These are phyloP conservation scores for Orobanche coerulescens DNA, from an alignment of 257 asterid species.

Conservation along the genomic window DNA sequence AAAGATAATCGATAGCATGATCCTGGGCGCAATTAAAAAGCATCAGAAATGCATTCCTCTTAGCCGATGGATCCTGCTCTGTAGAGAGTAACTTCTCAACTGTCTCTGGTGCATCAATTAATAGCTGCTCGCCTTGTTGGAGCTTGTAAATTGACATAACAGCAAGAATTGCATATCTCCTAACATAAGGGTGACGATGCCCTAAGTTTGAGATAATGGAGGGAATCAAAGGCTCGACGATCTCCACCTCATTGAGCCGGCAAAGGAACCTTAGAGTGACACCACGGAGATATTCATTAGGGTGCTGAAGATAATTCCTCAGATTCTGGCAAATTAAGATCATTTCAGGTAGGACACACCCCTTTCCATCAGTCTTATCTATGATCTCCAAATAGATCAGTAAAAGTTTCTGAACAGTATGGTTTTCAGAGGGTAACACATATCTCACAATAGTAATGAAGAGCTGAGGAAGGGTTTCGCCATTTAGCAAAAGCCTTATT, in stretches of 20 bases:
- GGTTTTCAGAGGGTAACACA: conserved; percentile 87
- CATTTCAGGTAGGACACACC: conserved; percentile 81
- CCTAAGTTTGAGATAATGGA: conserved; percentile 77
- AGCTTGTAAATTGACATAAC: conserved; percentile 80
- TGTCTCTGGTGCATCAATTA: conserved; percentile 96
- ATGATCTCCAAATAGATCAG: conserved; percentile 73
- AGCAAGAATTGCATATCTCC: conserved; percentile 86
- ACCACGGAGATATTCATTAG: conserved; percentile 92
- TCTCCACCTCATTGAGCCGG: conserved; percentile 79
- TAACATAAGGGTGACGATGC: conserved; percentile 73
- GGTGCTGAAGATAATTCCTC: conserved; percentile 79
- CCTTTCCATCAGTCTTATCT: conserved; percentile 83
- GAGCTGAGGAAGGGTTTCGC: conserved; percentile 83
- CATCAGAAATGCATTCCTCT: conserved; percentile 94
- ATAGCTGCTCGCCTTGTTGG: conserved; percentile 83
- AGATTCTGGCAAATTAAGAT: conserved; percentile 84
- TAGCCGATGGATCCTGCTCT: conserved; percentile 84
- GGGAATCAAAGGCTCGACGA: conserved; percentile 82
- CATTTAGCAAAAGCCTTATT: conserved; percentile 81
- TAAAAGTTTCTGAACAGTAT: conserved; percentile 73
- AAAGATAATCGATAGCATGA: conserved; percentile 70
- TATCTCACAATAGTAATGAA: conserved; percentile 78
- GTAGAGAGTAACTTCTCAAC: conserved; percentile 70
- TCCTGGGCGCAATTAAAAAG: conserved; percentile 86
- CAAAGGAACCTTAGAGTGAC: conserved; percentile 87